These are phyloP conservation scores for Sugiyamaella paludigena DNA, from an alignment of 1,139 yeast genomes.

Conservation along the genomic window DNA sequence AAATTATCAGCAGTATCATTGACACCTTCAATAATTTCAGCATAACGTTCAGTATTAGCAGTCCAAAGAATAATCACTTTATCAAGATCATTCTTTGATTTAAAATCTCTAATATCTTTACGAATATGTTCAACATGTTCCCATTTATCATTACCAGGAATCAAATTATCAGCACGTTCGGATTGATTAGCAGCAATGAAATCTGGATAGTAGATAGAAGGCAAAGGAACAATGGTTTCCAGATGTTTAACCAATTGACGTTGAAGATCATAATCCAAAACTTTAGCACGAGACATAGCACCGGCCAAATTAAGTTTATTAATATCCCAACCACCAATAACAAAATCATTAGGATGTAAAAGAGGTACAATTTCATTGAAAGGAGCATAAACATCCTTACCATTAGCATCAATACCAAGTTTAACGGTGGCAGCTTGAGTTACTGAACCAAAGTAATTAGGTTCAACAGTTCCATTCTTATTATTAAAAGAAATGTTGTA, in stretches of 20 bases:
- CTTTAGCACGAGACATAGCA: conserved; percentile 84
- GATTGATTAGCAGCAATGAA: conserved; percentile 94
- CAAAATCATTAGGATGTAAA: conserved; percentile 85
- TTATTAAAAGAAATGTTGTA: conserved; percentile 74
- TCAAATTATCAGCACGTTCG: conserved; percentile 85
- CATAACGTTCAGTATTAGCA: conserved; percentile 94
- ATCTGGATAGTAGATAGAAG: conserved; percentile 91
- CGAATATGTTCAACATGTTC: conserved; percentile 84
- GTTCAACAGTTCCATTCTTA: conserved; percentile 74
- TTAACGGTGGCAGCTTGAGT: conserved; percentile 91
- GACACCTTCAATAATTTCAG: conserved; percentile 73
- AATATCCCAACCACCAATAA: conserved; percentile 95
- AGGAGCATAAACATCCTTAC: conserved; percentile 89
- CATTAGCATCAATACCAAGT: conserved; percentile 77
- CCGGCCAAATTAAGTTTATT: conserved; percentile 64
- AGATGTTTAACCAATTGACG: conserved; percentile 67
- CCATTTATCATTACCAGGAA: conserved; percentile 77
- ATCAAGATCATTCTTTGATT: conserved; percentile 68
- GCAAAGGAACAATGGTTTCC: conserved; percentile 65
- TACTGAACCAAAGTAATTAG: conserved; percentile 94
- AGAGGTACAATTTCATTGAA: conserved; percentile 86
- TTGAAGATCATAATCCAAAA: conserved; percentile 82
- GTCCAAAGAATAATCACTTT: conserved; percentile 93
- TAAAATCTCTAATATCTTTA: conserved; percentile 78
- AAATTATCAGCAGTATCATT: conserved; percentile 87